Evolutionary conservation across 148 eudicot genomes (phyloP).

Genomic region (Cornus florida): DNA sequence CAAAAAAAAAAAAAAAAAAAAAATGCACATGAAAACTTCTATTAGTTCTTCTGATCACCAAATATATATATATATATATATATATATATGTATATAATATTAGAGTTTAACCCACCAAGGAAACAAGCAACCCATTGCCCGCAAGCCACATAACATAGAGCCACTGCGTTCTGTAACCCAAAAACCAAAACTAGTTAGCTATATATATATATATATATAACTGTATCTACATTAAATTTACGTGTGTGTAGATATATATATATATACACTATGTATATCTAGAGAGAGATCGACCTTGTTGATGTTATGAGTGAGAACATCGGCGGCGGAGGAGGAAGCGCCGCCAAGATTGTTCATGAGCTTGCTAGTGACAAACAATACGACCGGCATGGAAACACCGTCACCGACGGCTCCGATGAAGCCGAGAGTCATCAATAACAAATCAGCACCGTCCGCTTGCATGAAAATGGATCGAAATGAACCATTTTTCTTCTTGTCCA

Average conservation of each 20-base stretch:
- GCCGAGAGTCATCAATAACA: conserved; percentile 56
- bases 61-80: too few relatives aligned
- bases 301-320: conserved; percentile 35
- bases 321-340: conserved; percentile 9
- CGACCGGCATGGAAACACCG: conserved; percentile 58
- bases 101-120: conserved; percentile 53
- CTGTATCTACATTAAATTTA: too few relatives aligned
- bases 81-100: too few relatives aligned
- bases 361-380: conserved; percentile 45
- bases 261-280: too few relatives aligned
- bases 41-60: background rate
- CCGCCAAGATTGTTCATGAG: conserved; percentile 66
- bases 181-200: conserved; percentile 5
- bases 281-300: too few relatives aligned
- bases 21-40: too few relatives aligned
- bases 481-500: conserved; percentile 23
- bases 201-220: background rate
- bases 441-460: conserved; percentile 71
- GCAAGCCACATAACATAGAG: conserved; percentile 58
- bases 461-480: conserved; percentile 64
- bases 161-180: conserved; percentile 54
- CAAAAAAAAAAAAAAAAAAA: background rate
- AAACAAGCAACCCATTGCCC: conserved; percentile 71
- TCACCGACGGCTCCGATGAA: conserved; percentile 65
- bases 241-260: too few relatives aligned